Evolutionary conservation across 306 rosid species (phyloP), one percentile per base, ranked within the genome.

Genomic region (Pachyrhizus erosus): DNA sequence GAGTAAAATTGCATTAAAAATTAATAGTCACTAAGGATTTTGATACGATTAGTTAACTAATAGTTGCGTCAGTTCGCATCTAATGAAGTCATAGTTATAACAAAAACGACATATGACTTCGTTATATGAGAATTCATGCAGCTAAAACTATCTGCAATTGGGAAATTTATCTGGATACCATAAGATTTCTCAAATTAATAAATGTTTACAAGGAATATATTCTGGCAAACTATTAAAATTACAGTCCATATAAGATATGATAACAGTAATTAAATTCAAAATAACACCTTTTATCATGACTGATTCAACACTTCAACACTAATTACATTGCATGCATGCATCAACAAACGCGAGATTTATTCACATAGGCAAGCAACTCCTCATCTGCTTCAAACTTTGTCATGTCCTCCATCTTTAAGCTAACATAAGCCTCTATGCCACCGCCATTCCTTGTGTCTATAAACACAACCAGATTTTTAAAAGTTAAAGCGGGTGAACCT

Each of bases 341-440:
- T 78, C n/a, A 78, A 62, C 1, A 42, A 24, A 23, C 11, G 48
- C 9, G 17, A 13, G 34, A 4, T 42, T 55, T 78, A 27, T 76
- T 70, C n/a, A 83, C 49, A 39, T 61, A 80, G 0, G 86, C 84
- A 18, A 74, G 46, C 31, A 88, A 73, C 31, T 88, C 87, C 15
- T 43, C 8, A 4, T 90, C 89, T 11, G 14, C 79, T 69, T 87
- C 86, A 2, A 87, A 80, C 62, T 88, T 83, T 2, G 81, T 79
- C 97, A 92, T 91, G 72, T 84, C 88, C 12, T 82, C 86, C 67
- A 71, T 84, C 51, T 64, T 75, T 79, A 92, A 73, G 83, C 85
- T 82, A 76, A 92, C 18, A 0, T 81, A 86, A 0, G 88, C 89
- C 61, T 92, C 92, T 7, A 90, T 87, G 61, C 89, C 92, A 34